Evolutionary conservation across 768 basidiomycete genomes (phyloP).

Genomic region (Ramaria sp.): DNA sequence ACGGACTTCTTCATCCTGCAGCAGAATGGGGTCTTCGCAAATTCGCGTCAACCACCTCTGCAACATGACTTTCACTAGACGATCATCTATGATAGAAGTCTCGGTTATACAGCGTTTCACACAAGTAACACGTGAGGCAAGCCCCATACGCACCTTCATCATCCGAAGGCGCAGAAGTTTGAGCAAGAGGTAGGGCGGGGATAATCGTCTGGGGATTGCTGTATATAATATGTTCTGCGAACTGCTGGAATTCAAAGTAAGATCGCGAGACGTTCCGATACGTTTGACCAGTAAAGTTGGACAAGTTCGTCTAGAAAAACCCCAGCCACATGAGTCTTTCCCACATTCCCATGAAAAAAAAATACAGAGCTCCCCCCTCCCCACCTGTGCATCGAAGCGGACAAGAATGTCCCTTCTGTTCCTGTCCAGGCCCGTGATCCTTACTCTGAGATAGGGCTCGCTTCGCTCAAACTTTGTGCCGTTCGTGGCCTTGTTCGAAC

Average conservation of each 20-base stretch:
- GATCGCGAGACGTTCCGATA: conserved; percentile 94
- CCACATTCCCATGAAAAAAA: too few relatives aligned
- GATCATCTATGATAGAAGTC: conserved; percentile 50
- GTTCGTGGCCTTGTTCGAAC: conserved; percentile 51
- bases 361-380: too few relatives aligned
- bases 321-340: background rate
- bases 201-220: conserved; percentile 95
- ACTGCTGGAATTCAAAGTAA: conserved; percentile 88
- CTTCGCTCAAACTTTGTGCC: conserved; percentile 62
- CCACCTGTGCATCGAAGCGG: conserved; percentile 89
- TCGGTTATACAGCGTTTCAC: background rate
- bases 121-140: background rate
- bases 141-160: conserved; percentile 57
- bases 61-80: conserved; percentile 87
- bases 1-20: conserved; percentile 86
- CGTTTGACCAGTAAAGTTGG: conserved; percentile 78
- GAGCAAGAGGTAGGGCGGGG: conserved; percentile 89
- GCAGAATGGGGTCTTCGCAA: conserved; percentile 82
- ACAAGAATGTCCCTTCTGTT: conserved; percentile 92
- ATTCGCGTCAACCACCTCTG: conserved; percentile 92
- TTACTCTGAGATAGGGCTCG: conserved; percentile 79
- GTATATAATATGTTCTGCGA: conserved; percentile 81
- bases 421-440: conserved; percentile 86
- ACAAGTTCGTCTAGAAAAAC: conserved; percentile 69
- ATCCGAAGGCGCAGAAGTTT: conserved; percentile 93